Percentiles rank a stretch among this genome's conserved stretches.
These are phyloP conservation scores for Phytophthora vignae DNA, from an alignment of 352 stramenopile genomes.

Conservation along the genomic window DNA sequence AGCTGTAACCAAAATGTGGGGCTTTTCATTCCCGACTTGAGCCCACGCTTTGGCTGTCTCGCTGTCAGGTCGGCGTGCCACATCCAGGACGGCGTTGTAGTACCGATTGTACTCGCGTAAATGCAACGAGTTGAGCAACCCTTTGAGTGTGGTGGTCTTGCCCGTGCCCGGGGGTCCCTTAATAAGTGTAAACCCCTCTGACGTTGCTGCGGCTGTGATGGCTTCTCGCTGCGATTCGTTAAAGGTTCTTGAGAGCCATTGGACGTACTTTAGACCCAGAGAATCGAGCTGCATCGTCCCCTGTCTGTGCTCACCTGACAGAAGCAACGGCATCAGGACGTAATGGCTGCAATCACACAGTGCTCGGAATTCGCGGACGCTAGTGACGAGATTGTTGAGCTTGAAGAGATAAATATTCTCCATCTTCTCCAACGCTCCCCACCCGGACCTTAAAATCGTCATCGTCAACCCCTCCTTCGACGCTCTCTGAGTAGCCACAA, in stretches of 20 bases:
- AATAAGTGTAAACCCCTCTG: conserved; percentile 92
- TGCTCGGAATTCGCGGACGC: conserved; percentile 86
- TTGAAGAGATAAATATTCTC: conserved; percentile 80
- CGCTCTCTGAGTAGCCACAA: conserved; percentile 70
- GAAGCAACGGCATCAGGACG: conserved; percentile 72
- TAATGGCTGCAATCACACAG: conserved; percentile 87
- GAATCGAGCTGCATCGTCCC: conserved; percentile 86
- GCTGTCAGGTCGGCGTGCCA: conserved; percentile 77
- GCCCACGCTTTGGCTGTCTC: conserved; percentile 88
- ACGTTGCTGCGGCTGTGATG: conserved; percentile 89
- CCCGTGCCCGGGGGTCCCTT: conserved; percentile 91
- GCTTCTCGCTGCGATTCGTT: conserved; percentile 93
- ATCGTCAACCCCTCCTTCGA: conserved; percentile 83
- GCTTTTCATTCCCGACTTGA: conserved; percentile 89
- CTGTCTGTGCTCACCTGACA: conserved; percentile 74
- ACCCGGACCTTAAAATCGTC: conserved; percentile 64
- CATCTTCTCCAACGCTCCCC: conserved; percentile 57
- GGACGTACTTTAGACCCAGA: conserved; percentile 81
- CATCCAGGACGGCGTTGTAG: conserved; percentile 90
- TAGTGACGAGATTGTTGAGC: conserved; percentile 90
- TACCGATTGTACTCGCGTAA: conserved; percentile 93
- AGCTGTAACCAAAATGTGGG: conserved; percentile 93
- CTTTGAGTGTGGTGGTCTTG: conserved; percentile 94
- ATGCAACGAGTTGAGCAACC: conserved; percentile 92
- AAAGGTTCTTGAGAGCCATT: conserved; percentile 81